Percentiles rank a stretch among this genome's conserved stretches.
Conservation (phyloP, 2,329 filamentous ascomycete genomes). For the Fusarium torreyae region DNA sequence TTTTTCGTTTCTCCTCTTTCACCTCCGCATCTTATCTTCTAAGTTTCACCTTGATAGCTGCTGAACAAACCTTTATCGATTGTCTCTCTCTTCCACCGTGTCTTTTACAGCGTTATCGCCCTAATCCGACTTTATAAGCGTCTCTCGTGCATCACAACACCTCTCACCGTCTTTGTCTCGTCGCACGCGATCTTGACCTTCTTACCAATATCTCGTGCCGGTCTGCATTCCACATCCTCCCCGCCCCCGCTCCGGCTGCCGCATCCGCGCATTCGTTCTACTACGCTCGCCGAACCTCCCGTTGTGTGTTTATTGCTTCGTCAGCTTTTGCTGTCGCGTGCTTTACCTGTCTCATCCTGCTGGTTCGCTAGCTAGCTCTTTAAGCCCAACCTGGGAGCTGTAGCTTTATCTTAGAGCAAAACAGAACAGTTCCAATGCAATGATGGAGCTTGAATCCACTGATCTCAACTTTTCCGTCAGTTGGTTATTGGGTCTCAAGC, state of each 20-base stretch:
- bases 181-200: slow-evolving; percentile 30
- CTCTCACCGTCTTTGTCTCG: slow-evolving; percentile 5
- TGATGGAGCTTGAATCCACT: slow-evolving; percentile 49
- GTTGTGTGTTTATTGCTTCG: slow-evolving; percentile 19
- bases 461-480: slow-evolving; percentile 51
- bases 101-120: slow-evolving; percentile 7
- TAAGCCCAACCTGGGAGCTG: slow-evolving; percentile 33
- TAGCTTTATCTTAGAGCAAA: slow-evolving; percentile 43
- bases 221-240: slow-evolving; percentile 13
- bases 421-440: slow-evolving; percentile 36
- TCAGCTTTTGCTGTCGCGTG: slow-evolving; percentile 19
- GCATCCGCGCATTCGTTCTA: slow-evolving; percentile 17
- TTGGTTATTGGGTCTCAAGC: slow-evolving; percentile 50
- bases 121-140: slow-evolving; percentile 1
- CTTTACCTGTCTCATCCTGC: slow-evolving; percentile 19
- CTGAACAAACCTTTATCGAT: neutral
- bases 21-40: slow-evolving; percentile 10
- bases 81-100: neutral
- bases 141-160: slow-evolving; percentile 9
- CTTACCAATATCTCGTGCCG: neutral
- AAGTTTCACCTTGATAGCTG: slow-evolving; percentile 19
- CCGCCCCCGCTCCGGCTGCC: slow-evolving; percentile 43
- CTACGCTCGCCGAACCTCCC: slow-evolving; percentile 22
- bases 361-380: slow-evolving; percentile 30
- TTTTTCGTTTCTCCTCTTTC: slow-evolving; percentile 3